phyloP scores from a whole-genome alignment of 192 early-diverging fungal genomes.

The Ramicandelaber brevisporus region DNA sequence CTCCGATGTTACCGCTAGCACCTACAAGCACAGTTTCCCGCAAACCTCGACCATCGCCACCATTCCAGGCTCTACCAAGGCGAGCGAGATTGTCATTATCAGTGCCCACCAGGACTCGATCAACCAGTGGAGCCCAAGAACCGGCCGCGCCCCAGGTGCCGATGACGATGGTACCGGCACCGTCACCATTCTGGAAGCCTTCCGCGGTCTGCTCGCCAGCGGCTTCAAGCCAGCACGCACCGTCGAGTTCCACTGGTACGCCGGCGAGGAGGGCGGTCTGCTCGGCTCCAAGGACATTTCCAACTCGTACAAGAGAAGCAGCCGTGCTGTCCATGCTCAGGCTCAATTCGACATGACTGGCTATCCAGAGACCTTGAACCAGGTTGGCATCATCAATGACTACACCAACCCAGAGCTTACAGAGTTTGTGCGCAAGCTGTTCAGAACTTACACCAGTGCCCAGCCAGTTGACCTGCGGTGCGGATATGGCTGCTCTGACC shows the following conservation, averaged over 20 bases:
- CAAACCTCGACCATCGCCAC: conserved; percentile 6
- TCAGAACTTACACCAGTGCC: conserved; percentile 6
- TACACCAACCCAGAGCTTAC: conserved; percentile 25
- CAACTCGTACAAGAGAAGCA: conserved; percentile 22
- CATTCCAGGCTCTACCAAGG: conserved; percentile 1
- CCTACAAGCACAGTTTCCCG: conserved; percentile 5
- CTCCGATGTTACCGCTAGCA: conserved; percentile 1
- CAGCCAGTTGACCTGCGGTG: conserved; percentile 5
- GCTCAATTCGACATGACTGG: conserved; percentile 87
- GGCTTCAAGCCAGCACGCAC: conserved; percentile 38
- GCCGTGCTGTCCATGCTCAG: conserved; percentile 38
- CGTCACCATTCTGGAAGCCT: conserved; percentile 56
- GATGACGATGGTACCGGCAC: conserved; percentile 71
- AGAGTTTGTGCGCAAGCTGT: conserved; percentile 4
- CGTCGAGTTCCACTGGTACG: conserved; percentile 82
- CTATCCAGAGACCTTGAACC: conserved; percentile 28
- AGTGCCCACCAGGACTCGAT: conserved; percentile 74
- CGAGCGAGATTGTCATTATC: conserved; percentile 40
- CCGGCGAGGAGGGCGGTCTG: conserved; percentile 67
- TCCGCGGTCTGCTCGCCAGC: conserved; percentile 28
- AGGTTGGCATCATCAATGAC: conserved; percentile 59
- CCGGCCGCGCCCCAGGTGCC: conserved; percentile 44
- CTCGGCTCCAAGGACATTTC: conserved; percentile 67
- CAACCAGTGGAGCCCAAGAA: conserved; percentile 41
- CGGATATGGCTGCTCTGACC: conserved; percentile 40